Base-by-base conservation (phyloP, 768 basidiomycete genomes). In the Suillus ampliporus region DNA sequence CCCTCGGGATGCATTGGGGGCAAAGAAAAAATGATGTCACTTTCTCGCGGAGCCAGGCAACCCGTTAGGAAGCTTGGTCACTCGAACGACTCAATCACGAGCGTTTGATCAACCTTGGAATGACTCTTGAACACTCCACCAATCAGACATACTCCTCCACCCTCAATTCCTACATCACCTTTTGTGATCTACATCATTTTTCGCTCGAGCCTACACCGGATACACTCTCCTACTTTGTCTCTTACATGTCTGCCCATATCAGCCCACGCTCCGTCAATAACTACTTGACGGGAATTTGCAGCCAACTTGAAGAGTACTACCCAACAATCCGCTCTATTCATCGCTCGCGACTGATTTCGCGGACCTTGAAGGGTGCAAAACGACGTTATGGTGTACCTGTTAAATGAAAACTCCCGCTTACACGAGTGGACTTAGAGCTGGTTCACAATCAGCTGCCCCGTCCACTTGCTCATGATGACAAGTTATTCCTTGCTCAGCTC, bases 81-180 rank as follows among this genome's bases (percentile, higher is more conserved):
- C 15, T 53, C 0, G 76, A 82, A 37, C 65, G 67, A 3, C 71
- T 82, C 2, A 10, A 70, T 0, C 74, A 67, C n/a, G 74, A 77
- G 62, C 69, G 76, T 9, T 56, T 72, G 0, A 69, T 79, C 63
- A 74, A 77, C 1, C 65, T 80, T 4, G 76, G 76, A 1, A 38
- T 66, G 28, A 62, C 75, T 0, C 61, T 81, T 21, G 73, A 77
- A 15, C 10, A 9, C 0, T 68, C 69, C 7, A 74, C 77, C 1
- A 38, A 38, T 7, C 21, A 35, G 0, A 61, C 71, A 0, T 82
- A 81, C 62, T 56, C 66, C 1, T 79, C 78, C 0, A 70, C 74
- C 6, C 61, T 79, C 14, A 72, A 79, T 34, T 80, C 77, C 1
- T 82, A 81, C 51, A 31, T 80, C 10, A 64, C 69, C 0, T 82